Percentiles rank a stretch among this genome's conserved stretches.
Evolutionary conservation across 2,329 filamentous ascomycete genomes (phyloP).

Genomic region (Fusarium hainanense): DNA sequence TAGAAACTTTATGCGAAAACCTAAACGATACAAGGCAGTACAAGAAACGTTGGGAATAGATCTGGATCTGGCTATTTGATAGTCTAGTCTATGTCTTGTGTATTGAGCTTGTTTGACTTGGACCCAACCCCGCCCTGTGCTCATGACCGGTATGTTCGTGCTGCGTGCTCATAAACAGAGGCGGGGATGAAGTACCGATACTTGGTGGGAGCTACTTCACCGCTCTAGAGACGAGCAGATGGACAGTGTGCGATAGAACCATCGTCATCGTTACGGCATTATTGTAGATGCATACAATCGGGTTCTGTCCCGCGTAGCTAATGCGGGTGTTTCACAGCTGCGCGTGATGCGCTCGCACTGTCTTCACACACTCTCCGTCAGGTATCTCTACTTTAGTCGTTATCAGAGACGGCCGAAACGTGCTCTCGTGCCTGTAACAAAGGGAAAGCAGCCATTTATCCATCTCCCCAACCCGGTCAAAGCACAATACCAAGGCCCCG

Average conservation of each 20-base stretch:
- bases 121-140: slow-evolving; percentile 39
- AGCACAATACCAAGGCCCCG: slow-evolving; percentile 24
- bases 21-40: not conserved
- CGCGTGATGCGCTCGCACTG: slow-evolving; percentile 39
- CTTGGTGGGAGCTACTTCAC: slow-evolving; percentile 20
- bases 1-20: not conserved
- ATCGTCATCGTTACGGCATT: slow-evolving; percentile 39
- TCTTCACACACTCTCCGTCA: slow-evolving; percentile 6
- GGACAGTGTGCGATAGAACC: slow-evolving; percentile 36
- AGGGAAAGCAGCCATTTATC: slow-evolving; percentile 28
- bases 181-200: slow-evolving; percentile 39
- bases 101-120: slow-evolving; percentile 30
- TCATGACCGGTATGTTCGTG: slow-evolving; percentile 43
- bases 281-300: not conserved
- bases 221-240: slow-evolving; percentile 7
- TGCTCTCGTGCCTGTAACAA: slow-evolving; percentile 46
- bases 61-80: slow-evolving; percentile 4
- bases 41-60: not conserved
- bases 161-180: slow-evolving; percentile 29
- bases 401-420: slow-evolving; percentile 35
- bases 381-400: slow-evolving; percentile 38
- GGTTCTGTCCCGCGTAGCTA: not conserved
- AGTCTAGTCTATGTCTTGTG: not conserved
- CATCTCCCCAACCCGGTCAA: slow-evolving; percentile 25
- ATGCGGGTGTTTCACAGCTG: slow-evolving; percentile 1